Evolutionary conservation across 768 basidiomycete species (phyloP), one percentile per base, ranked within the genome.

Genomic region (Xerocomus spinulosus): DNA sequence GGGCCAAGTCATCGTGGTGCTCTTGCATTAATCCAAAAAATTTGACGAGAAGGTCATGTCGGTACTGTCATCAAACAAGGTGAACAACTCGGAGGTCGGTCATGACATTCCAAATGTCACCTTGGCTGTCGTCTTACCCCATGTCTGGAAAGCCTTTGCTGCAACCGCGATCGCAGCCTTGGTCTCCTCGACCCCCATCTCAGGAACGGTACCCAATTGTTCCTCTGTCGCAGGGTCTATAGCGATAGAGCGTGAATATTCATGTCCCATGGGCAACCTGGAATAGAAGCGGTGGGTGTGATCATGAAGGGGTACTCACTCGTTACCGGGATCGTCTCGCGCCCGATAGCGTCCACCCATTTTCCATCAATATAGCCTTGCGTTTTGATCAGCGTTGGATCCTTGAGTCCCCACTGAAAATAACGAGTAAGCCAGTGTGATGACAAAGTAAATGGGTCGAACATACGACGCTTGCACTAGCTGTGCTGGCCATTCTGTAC

Each of bases 151-250:
- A 0, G 94, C 90, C 40, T 73, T 79, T 6, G 73, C 68, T 9
- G 96, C 96, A 12, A 87, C 87, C 17, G 80, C 72, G 51, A 98
- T 92, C 23, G 94, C 96, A 53, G 81, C 73, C 57, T 83, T 82
- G 9, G 91, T 88, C 68, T 97, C 92, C 23, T 75, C 75, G 36
- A 89, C 62, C 9, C 85, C 87, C 85, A 96, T 89, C 62, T 98
- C 95, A 4, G 93, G 90, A 23, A 94, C 76, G 1, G 79, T 83
- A 13, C 93, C 95, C 37, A 97, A 79, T 49, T 80, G 79, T 54
- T 93, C 80, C 34, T 78, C 78, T 4, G 85, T 95, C 6, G 92
- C 90, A 25, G 95, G 95, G 72, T 97, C 94, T 95, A 49, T 12
- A 35, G 10, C 26, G 46, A 49, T 14, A 35, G 40, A 5, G 39